Evolutionary conservation across 345 rosid species (phyloP), one percentile per base, ranked within the genome.

Genomic region (Hibiscus mutabilis): DNA sequence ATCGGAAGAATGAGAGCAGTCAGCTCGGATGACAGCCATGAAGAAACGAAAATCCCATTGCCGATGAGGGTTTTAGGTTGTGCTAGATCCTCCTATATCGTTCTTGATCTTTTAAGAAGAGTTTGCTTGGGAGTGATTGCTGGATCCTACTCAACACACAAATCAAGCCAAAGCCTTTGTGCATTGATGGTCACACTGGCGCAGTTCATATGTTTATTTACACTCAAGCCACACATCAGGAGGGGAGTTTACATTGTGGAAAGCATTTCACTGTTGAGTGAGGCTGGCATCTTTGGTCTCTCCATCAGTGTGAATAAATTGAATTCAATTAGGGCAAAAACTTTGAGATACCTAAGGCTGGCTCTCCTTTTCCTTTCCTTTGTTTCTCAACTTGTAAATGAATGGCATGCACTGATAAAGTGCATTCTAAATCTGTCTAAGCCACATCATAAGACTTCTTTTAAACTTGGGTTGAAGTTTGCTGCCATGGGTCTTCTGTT

Each of bases 1-100:
- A 82, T 82, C 49, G 84, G 86, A 55, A 79, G 86, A 75, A 80
- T 80, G 86, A 80, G 81, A 60, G 86, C 88, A 29, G 68, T 80
- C 47, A 79, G 84, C 78, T 79, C 79, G 15, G 82, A 79, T 58
- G 84, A 83, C 40, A 85, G 85, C 82, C 77, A 76, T 21, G 85
- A 79, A 66, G 89, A 79, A 70, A 47, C 60, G 47, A 74, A 68
- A 64, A 70, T 73, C 51, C 79, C 85, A 2, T 35, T 63, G 15
- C 44, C 53, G 19, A 58, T 42, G 14, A 77, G 66, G 70, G 9
- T 76, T 33, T 21, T 85, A 13, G 89, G 89, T 15, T 85, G 81
- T 78, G 85, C 80, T 52, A 78, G 82, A 69, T 83, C 84, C 46
- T 77, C 76, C 37, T 83, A 85, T 76, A 69, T 85, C 27, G 60